These are phyloP conservation scores for Nakazawaea laoshanensis DNA, from an alignment of 805 yeast species.

Conservation along the genomic window DNA sequence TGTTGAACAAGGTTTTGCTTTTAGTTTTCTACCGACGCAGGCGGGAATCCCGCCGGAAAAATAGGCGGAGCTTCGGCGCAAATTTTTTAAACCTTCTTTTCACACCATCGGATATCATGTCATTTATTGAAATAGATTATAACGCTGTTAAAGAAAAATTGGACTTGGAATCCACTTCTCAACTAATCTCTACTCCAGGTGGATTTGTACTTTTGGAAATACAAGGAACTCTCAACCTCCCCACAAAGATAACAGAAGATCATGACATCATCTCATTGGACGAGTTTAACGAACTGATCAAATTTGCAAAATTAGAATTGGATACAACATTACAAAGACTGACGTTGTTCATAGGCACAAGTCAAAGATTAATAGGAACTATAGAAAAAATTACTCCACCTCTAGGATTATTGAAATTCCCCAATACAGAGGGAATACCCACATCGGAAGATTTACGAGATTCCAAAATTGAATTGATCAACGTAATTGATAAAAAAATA, in stretches of 20 bases:
- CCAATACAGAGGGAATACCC: slow-evolving; percentile 5
- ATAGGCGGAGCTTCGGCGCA: not conserved
- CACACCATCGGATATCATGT: slow-evolving; percentile 14
- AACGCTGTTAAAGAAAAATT: slow-evolving; percentile 13
- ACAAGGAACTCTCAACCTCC: slow-evolving; percentile 62
- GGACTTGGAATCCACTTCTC: not conserved
- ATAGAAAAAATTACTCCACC: slow-evolving; percentile 56
- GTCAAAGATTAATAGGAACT: slow-evolving; percentile 61
- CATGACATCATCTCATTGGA: slow-evolving; percentile 2
- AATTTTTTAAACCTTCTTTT: too few relatives aligned
- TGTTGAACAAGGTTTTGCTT: not conserved
- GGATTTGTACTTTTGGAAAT: slow-evolving; percentile 62
- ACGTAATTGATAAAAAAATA: slow-evolving; percentile 49
- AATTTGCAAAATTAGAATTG: slow-evolving; percentile 40
- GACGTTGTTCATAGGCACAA: slow-evolving; percentile 54
- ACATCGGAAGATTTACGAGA: slow-evolving; percentile 10
- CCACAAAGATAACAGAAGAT: slow-evolving; percentile 19
- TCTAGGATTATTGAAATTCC: slow-evolving; percentile 49
- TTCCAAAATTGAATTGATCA: slow-evolving; percentile 41
- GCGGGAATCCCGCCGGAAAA: not conserved
- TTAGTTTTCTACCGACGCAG: not conserved
- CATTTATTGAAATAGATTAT: slow-evolving; percentile 14
- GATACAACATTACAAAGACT: slow-evolving; percentile 37
- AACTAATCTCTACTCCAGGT: slow-evolving; percentile 37
- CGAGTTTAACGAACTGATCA: slow-evolving; percentile 30